phyloP scores from a whole-genome alignment of 2,329 filamentous ascomycete species.

The Sarocladiaceae sp. region DNA sequence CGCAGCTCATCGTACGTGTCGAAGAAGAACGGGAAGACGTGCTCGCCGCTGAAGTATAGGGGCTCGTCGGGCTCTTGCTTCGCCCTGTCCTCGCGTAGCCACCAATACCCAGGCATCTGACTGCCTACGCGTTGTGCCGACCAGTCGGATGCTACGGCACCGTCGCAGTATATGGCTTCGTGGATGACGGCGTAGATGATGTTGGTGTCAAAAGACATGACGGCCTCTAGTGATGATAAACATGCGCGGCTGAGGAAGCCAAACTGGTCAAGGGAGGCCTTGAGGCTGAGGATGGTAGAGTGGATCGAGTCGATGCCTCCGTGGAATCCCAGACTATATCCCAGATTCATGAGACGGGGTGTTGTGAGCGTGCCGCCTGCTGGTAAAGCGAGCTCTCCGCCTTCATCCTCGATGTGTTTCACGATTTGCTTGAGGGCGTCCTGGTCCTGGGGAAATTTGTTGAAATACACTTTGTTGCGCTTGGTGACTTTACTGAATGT shows the following conservation, averaged over 20 bases:
- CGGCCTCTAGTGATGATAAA: constrained; percentile 60
- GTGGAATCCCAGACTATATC: constrained; percentile 71
- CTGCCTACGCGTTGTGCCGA: constrained; percentile 61
- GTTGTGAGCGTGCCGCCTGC: constrained; percentile 68
- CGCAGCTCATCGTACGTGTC: constrained; percentile 70
- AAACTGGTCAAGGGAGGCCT: constrained; percentile 67
- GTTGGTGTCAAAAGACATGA: constrained; percentile 64
- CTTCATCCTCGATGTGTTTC: constrained; percentile 54
- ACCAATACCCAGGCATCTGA: constrained; percentile 38
- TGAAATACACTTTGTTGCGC: constrained; percentile 74
- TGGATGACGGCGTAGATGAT: constrained; percentile 84
- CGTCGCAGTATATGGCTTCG: constrained; percentile 79
- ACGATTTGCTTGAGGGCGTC: constrained; percentile 61
- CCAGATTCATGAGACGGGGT: constrained; percentile 68
- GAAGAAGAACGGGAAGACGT: constrained; percentile 84
- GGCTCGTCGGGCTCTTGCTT: constrained; percentile 34
- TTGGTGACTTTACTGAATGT: constrained; percentile 64
- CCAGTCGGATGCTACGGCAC: constrained; percentile 62
- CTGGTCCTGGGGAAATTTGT: constrained; percentile 78
- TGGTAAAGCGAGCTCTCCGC: constrained; percentile 54
- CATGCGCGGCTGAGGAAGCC: constrained; percentile 69
- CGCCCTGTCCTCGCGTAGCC: constrained; percentile 35
- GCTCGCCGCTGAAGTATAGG: constrained; percentile 83
- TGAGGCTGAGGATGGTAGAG: constrained; percentile 62
- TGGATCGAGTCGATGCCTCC: constrained; percentile 73